Base-by-base conservation (phyloP, 306 rosid genomes). In the Luffa aegyptiaca region DNA sequence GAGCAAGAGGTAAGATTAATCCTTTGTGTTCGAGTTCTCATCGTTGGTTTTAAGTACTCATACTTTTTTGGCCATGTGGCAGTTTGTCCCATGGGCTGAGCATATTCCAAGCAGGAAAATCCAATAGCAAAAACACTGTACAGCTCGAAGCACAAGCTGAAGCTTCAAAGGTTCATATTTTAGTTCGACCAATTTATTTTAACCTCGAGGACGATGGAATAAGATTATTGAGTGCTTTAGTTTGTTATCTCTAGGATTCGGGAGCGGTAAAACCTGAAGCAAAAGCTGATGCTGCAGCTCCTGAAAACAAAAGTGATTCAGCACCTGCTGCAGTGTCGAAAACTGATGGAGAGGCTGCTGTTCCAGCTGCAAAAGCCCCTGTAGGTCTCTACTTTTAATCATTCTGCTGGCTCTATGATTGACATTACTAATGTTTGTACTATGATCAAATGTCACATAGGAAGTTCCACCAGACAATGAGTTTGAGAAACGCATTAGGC, bases 401-500 rank as follows among this genome's bases (percentile, higher is more conserved):
- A 21, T 2, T 66, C 12, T 9, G 3, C 51, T 26, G 36, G 42
- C 77, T 69, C 42, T 46, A 41, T 76, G 35, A 78, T 70, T 65
- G 48, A 21, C 81, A 55, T 63, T 53, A 49, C 84, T 70, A 75
- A 81, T 59, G 71, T 49, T 36, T 80, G 80, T 63, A 61, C 55
- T 17, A 5, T 49, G 49, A 41, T 10, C 46, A 3, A 16, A 61
- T 45, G 37, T 42, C 56, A 83, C 73, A 57, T 87, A 96, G 99
- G 97, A 88, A 81, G 92, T 83, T 83, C 87, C 86, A 64, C 90
- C 90, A 3, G 99, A 96, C 85, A 90, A 96, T 6, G 99, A 96
- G 86, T 96, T 93, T 84, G 99, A 96, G 88, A 96, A 96, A 79
- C 88, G 97, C 61, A 93, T 96, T 80, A 93, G 98, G 82, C 97